Conservation (phyloP, 305 asterid genomes). For the Plantago coronopus region DNA sequence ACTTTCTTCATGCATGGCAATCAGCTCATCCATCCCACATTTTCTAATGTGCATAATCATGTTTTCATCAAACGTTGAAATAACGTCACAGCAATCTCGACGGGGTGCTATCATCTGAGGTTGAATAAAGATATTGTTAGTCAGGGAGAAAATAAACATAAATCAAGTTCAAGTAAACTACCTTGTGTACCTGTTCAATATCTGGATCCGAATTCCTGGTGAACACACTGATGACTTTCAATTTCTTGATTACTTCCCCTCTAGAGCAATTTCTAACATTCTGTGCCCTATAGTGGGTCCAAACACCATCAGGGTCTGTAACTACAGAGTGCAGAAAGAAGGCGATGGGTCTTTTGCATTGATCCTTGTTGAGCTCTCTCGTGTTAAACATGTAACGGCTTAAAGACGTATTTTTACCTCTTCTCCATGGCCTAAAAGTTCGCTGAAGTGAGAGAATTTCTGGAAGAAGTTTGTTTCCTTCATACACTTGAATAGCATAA, state of each 20-base stretch:
- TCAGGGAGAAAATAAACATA: slow-evolving; percentile 15
- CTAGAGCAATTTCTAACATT: slow-evolving; percentile 38
- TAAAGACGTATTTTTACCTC: slow-evolving; percentile 46
- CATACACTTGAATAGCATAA: slow-evolving; percentile 60
- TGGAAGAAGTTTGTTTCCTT: slow-evolving; percentile 59
- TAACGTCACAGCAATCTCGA: slow-evolving; percentile 74
- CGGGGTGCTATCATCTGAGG: slow-evolving; percentile 57
- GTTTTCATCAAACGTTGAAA: slow-evolving; percentile 33
- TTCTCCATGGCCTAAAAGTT: slow-evolving; percentile 73
- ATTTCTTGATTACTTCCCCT: slow-evolving; percentile 27
- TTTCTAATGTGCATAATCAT: slow-evolving; percentile 51
- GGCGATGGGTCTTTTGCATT: slow-evolving; percentile 54
- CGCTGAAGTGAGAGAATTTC: slow-evolving; percentile 56
- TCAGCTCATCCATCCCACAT: slow-evolving; percentile 55
- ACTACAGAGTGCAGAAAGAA: slow-evolving; percentile 41
- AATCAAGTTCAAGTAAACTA: slow-evolving; percentile 1
- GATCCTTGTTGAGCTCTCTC: slow-evolving; percentile 46
- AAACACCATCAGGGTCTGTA: slow-evolving; percentile 32
- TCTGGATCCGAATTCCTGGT: slow-evolving; percentile 31
- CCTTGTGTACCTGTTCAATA: slow-evolving; percentile 47
- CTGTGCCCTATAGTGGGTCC: slow-evolving; percentile 44
- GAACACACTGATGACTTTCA: slow-evolving; percentile 45
- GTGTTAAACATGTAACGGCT: slow-evolving; percentile 64
- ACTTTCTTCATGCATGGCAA: slow-evolving; percentile 42
- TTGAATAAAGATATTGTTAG: slow-evolving; percentile 16